Evolutionary conservation across 1,139 yeast species (phyloP).

Genomic region (Kazachstania sp.): DNA sequence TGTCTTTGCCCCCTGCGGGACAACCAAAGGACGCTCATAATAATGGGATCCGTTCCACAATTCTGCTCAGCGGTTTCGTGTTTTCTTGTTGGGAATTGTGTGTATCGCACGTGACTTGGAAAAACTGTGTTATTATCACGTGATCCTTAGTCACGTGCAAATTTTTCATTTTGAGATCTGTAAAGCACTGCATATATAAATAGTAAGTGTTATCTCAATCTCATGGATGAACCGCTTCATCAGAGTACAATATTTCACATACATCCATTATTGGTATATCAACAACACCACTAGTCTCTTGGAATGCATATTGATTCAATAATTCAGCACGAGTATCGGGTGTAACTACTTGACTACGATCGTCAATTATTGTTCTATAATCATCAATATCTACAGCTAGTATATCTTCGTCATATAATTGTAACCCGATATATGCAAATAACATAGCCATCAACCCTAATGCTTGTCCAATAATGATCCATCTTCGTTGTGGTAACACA

Average conservation of each 20-base stretch:
- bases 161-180: too few species aligned
- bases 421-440: constrained; percentile 61
- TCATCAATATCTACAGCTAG: constrained; percentile 54
- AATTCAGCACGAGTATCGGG: constrained; percentile 33
- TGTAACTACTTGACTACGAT: constrained; percentile 35
- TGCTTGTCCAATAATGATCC: constrained; percentile 22
- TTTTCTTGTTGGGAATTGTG: neutral
- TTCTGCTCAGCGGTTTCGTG: too few species aligned
- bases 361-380: constrained; percentile 59
- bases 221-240: neutral
- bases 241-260: constrained; percentile 52
- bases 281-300: constrained; percentile 72
- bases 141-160: too few species aligned
- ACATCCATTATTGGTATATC: constrained; percentile 71
- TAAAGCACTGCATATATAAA: too few species aligned
- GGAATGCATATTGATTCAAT: constrained; percentile 34
- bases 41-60: too few species aligned
- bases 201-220: too few species aligned
- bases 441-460: constrained; percentile 50
- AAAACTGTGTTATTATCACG: too few species aligned
- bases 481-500: constrained; percentile 22
- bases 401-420: constrained; percentile 65
- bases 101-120: too few species aligned
- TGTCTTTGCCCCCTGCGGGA: too few species aligned
- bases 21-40: too few species aligned